phyloP scores from a whole-genome alignment of 192 early-diverging fungal species.

The Backusella tuberculispora region DNA sequence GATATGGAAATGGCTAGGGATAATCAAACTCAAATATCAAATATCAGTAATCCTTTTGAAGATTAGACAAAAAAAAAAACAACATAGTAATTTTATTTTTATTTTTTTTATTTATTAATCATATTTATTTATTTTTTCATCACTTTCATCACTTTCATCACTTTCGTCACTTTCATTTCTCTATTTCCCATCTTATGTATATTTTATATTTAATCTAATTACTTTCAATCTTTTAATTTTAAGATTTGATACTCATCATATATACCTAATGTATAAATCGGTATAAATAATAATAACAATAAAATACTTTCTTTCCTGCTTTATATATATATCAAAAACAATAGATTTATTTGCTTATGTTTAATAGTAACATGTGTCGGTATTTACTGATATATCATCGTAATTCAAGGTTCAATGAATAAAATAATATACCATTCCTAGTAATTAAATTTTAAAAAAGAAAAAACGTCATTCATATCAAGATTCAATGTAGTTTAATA shows the following conservation, averaged over 20 bases:
- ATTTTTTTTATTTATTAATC: neutral
- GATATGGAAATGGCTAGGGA: neutral
- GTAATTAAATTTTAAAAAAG: neutral
- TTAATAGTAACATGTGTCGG: neutral
- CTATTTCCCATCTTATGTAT: no score
- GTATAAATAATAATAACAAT: neutral
- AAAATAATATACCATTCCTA: neutral
- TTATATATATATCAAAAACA: neutral
- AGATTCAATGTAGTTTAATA: neutral
- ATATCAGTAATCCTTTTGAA: conserved; percentile 8
- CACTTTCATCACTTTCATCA: neutral
- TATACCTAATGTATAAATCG: neutral
- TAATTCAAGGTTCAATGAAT: neutral
- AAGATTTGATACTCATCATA: neutral
- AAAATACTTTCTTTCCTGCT: neutral
- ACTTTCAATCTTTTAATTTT: no score
- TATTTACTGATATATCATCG: neutral
- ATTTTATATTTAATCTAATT: no score
- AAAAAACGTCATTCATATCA: neutral
- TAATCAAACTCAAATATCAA: neutral
- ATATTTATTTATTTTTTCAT: conserved; percentile 1
- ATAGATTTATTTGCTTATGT: neutral
- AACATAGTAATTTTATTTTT: neutral
- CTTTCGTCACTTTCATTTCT: no score
- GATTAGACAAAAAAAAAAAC: neutral